Base-by-base conservation (phyloP, 345 rosid species). In the Psidium guajava region DNA sequence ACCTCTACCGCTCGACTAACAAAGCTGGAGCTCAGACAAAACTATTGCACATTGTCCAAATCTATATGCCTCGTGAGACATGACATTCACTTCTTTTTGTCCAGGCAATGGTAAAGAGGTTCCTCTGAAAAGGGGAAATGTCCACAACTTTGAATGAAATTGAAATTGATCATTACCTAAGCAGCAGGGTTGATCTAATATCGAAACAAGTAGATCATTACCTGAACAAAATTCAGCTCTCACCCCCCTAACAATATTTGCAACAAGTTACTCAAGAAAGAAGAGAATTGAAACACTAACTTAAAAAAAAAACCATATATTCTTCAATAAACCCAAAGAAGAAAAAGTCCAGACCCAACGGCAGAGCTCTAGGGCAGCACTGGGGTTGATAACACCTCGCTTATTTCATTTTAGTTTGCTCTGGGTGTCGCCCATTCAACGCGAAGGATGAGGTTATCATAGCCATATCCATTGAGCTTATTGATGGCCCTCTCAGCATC, bases 351-450 rank as follows among this genome's bases (percentile, higher is more conserved):
- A 32, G 44, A 32, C 47, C 47, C 77, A 69, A 21, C 3, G 24
- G 77, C 47, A 69, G 77, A 0, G 44, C 13, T 69, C n/a, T 24
- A 57, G 28, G 47, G 82, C 36, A 2, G 53, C 8, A 1, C 24
- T 22, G 1, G 53, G 24, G 52, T 77, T 3, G 14, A 44, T 9
- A 82, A 54, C 54, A 82, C 56, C 57, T 6, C 0, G 6, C 54
- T 8, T 82, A 28, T 49, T 24, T 58, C n/a, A 0, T 75, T 83
- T 92, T 94, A 95, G 84, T 92, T 95, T 1, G 94, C 84, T 87
- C 99, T 95, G 42, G 98, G 98, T 14, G 97, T 94, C 0, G 98
- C 98, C 98, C 99, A 97, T 87, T 95, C 96, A 40, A 95, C 98
- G 83, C 94, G 91, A 54, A 97, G 98, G 88, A 97, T 97, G 83